These are phyloP conservation scores for Candida incommunis DNA, from an alignment of 805 yeast genomes.

Conservation along the genomic window DNA sequence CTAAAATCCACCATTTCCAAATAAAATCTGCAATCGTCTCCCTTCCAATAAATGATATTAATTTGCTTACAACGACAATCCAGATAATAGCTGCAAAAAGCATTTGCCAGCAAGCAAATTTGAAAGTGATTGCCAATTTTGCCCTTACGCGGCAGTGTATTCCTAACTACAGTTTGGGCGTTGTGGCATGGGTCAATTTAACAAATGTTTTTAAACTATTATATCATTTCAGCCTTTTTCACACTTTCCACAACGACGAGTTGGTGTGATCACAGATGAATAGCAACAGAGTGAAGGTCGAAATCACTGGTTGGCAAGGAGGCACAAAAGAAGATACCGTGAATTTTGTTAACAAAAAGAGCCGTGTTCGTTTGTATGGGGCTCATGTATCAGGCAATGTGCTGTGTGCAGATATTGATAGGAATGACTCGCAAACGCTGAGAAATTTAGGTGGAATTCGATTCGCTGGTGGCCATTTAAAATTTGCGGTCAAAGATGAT, in stretches of 20 bases:
- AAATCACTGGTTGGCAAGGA: constrained; percentile 70
- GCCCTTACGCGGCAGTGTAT: too few species aligned
- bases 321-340: constrained; percentile 57
- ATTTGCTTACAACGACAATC: neutral
- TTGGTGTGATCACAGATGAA: neutral
- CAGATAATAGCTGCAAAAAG: constrained; percentile 1
- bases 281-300: constrained; percentile 30
- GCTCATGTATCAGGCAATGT: constrained; percentile 40
- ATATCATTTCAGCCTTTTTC: too few species aligned
- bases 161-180: too few species aligned
- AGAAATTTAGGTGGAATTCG: constrained; percentile 57
- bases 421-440: constrained; percentile 44
- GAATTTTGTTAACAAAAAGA: constrained; percentile 53
- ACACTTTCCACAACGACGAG: too few species aligned
- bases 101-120: too few species aligned
- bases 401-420: constrained; percentile 44
- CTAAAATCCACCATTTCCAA: neutral
- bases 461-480: constrained; percentile 62
- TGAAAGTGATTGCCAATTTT: too few species aligned
- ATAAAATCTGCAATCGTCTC: neutral
- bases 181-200: too few species aligned
- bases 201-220: too few species aligned
- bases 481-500: constrained; percentile 27
- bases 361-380: constrained; percentile 40
- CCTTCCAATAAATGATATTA: neutral